Base-by-base conservation (phyloP, 495 filamentous ascomycete species). In the Astrothelium macrocarpum region DNA sequence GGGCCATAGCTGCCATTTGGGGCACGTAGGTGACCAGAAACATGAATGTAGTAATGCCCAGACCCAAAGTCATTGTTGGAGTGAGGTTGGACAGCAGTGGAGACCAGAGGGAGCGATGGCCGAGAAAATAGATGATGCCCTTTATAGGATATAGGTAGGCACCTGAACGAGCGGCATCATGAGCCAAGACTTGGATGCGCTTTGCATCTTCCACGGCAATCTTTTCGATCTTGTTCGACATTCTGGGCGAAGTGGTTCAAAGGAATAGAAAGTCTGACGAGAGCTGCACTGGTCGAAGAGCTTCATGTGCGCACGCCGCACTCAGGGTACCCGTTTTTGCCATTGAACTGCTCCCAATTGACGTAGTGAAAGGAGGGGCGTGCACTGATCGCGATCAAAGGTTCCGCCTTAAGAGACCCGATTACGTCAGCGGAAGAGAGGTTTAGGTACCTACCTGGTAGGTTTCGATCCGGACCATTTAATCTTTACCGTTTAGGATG, bases 11-110 rank as follows among this genome's bases (percentile, higher is more conserved):
- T 9, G 90, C 87, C 36, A 89, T 81, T 77, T 98, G 94, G 0
- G 94, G 94, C 36, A 97, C 73, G 72, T 97, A 98, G 60, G 91
- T 88, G 75, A 96, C 86, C 70, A 87, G 77, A 75, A 98, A 97
- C 87, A 96, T 81, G 42, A 86, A 70, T 16, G 75, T 64, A 3
- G 73, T 75, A 31, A 78, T 65, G 31, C 74, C 72, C 1, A 76
- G 36, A 18, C 76, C 73, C 9, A 77, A 66, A 9, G 68, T 72
- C 26, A 78, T 39, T 36, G 75, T 75, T 12, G 90, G 87, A 2
- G 81, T 69, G 34, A 93, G 77, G 45, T 84, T 85, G 20, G 85
- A 83, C 32, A 84, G 76, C 49, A 97, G 80, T 0, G 94, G 93
- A 60, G 82, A 69, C 78, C 80, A 81, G 61, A 87, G 75, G 34